Evolutionary conservation across 768 basidiomycete species (phyloP).

Genomic region (Nidularia sp.): DNA sequence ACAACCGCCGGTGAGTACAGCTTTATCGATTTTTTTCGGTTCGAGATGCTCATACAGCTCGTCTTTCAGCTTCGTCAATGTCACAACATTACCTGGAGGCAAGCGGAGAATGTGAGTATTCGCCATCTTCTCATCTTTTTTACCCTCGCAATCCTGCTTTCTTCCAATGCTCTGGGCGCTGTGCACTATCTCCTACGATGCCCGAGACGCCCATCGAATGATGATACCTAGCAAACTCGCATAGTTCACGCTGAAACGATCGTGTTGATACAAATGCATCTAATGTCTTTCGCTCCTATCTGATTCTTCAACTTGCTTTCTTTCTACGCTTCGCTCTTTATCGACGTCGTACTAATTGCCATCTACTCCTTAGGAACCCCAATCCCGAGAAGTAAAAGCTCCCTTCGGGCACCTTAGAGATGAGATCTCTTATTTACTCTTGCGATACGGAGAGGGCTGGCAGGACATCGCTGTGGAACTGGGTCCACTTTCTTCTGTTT

Average conservation of each 20-base stretch:
- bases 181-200: background rate
- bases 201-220: constrained; percentile 14
- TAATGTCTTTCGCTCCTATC: constrained; percentile 99
- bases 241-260: constrained; percentile 97
- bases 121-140: background rate
- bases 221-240: constrained; percentile 64
- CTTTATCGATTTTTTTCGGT: too few species aligned
- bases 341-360: constrained; percentile 15
- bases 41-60: background rate
- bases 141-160: too few species aligned
- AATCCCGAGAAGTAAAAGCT: constrained; percentile 58
- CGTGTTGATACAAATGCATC: constrained; percentile 84
- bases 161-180: background rate
- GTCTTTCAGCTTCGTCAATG: constrained; percentile 78
- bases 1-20: constrained; percentile 80
- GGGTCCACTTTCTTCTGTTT: background rate
- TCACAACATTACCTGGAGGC: constrained; percentile 84
- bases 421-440: background rate
- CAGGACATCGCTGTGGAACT: background rate
- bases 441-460: background rate
- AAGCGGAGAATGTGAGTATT: constrained; percentile 92
- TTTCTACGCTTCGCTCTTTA: constrained; percentile 5
- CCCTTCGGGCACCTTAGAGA: constrained; percentile 1
- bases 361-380: constrained; percentile 45
- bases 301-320: constrained; percentile 43